Conservation (phyloP, 768 basidiomycete species). For the Infundibulicybe gibba region DNA sequence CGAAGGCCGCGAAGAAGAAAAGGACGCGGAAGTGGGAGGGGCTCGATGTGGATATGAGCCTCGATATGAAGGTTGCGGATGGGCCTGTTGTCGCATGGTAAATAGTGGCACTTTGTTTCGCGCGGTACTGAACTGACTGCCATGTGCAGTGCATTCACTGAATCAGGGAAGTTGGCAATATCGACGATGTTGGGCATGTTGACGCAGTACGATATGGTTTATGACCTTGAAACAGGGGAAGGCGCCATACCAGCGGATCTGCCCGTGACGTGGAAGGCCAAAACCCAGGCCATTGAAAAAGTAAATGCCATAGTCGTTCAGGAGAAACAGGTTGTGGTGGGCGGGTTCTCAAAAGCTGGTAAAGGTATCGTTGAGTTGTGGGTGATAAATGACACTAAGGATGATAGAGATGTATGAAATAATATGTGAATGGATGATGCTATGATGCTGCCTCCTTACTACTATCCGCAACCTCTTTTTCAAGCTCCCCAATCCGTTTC, state of each 20-base stretch:
- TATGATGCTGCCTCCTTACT: constrained; percentile 14
- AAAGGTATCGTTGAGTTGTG: constrained; percentile 67
- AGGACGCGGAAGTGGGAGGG: constrained; percentile 72
- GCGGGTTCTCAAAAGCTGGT: constrained; percentile 55
- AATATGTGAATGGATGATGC: neutral
- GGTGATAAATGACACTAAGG: constrained; percentile 26
- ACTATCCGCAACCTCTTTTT: constrained; percentile 35
- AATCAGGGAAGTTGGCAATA: constrained; percentile 39
- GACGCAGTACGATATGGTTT: constrained; percentile 42
- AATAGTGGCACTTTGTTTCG: neutral
- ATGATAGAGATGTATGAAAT: neutral
- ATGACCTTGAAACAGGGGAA: constrained; percentile 26
- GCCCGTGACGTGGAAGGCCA: constrained; percentile 38
- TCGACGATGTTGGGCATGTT: constrained; percentile 64
- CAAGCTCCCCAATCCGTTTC: constrained; percentile 56
- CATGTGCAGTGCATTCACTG: constrained; percentile 44
- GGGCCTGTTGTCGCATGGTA: constrained; percentile 76
- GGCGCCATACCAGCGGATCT: constrained; percentile 33
- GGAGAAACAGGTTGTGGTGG: constrained; percentile 49
- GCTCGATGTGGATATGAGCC: constrained; percentile 41
- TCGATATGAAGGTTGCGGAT: constrained; percentile 52
- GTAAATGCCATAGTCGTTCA: constrained; percentile 60
- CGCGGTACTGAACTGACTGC: constrained; percentile 2
- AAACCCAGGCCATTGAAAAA: constrained; percentile 46
- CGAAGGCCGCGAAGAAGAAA: constrained; percentile 38